Evolutionary conservation across 2,329 filamentous ascomycete species (phyloP), one percentile per base, ranked within the genome.

Genomic region (Aureobasidium sp.): DNA sequence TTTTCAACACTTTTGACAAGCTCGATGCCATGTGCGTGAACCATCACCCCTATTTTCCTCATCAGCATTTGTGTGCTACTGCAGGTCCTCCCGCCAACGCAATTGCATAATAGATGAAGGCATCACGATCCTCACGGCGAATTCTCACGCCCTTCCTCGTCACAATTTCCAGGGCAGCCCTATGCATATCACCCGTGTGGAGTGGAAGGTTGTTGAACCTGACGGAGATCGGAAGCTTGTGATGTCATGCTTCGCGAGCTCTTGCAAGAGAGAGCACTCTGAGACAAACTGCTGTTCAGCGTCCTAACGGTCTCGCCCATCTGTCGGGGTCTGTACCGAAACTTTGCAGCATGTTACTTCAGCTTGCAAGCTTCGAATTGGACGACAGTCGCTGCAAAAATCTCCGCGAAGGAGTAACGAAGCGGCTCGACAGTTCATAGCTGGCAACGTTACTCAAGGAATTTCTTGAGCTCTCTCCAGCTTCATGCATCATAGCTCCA

Each of bases 401-500:
- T 2, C 14, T 42, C 25, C 31, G 22, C 39, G 2, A 25, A 58
- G 31, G 12, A 39, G 22, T 29, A 45, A 45, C 37, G 9, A 31
- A 45, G 17, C 53, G 39, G 53, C 41, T 36, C 31, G 25, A 39
- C 15, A 15, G 37, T 57, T 36, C 41, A n/a, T 36, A 39, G 20
- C 53, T 57, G 22, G n/a, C 22, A 42, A 47, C 48, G 29, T 48
- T 14, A 27, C 42, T 39, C 42, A 39, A 31, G 31, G 20, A 47
- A 47, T 37, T 47, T 58, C 31, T 58, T 29, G 31, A 58, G 55
- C 55, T 58, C 53, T 22, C 52, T 45, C 53, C 39, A 45, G 39
- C 41, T 48, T 37, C 55, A n/a, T 48, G 55, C 55, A 58, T 58
- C 55, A 58, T 58, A 58, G 55, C 55, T 58, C 29, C 53, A 34